Evolutionary conservation across 2,329 filamentous ascomycete genomes (phyloP).

Genomic region (Botrytis paeoniae): DNA sequence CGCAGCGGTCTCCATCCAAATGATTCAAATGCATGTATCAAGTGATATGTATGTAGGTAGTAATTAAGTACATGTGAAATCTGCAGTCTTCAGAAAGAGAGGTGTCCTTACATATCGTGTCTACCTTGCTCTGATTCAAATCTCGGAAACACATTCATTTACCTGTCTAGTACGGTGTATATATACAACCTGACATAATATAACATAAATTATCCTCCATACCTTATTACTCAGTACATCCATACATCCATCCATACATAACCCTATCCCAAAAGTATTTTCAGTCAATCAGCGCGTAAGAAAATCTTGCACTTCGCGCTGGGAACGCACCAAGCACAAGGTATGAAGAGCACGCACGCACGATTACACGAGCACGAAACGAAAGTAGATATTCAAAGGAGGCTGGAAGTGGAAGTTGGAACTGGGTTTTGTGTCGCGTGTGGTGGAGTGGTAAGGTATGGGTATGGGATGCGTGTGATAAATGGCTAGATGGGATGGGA

Average conservation of each 20-base stretch:
- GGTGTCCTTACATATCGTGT: neutral
- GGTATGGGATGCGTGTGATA: neutral
- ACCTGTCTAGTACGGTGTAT: neutral
- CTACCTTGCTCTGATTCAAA: neutral
- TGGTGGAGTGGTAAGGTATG: neutral
- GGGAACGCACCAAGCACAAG: conserved; percentile 1
- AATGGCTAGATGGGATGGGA: neutral
- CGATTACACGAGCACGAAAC: neutral
- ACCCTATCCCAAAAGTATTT: neutral
- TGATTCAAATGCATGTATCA: neutral
- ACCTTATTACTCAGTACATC: neutral
- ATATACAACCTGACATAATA: neutral
- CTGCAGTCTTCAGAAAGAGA: neutral
- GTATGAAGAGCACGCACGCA: neutral
- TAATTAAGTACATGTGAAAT: neutral
- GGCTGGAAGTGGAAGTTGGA: neutral
- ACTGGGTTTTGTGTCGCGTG: neutral
- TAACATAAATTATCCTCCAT: neutral
- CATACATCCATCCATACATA: neutral
- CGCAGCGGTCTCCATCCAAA: neutral
- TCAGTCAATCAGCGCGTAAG: neutral
- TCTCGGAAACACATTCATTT: neutral
- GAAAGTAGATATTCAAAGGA: neutral
- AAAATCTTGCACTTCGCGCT: neutral
- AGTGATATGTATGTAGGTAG: neutral